Evolutionary conservation across 2,329 filamentous ascomycete genomes (phyloP).

Genomic region (Penicillium vulpinum): DNA sequence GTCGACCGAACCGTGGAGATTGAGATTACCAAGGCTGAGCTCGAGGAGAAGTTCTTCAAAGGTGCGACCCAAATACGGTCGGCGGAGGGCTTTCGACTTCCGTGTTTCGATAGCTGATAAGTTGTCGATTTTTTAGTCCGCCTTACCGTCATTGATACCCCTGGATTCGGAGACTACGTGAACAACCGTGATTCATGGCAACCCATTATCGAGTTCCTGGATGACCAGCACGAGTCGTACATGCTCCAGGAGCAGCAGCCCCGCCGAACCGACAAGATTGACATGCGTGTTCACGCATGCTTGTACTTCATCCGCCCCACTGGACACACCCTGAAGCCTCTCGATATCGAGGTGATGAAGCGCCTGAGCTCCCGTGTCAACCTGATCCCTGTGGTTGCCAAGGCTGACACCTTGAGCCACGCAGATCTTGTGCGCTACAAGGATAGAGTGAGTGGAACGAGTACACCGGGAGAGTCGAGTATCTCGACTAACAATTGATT

Average conservation of each 20-base stretch:
- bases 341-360: conserved; percentile 99
- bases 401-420: conserved; percentile 96
- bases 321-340: conserved; percentile 95
- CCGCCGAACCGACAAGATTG: conserved; percentile 96
- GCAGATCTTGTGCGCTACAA: conserved; percentile 92
- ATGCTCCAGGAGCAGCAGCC: conserved; percentile 99
- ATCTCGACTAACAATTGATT: conserved; percentile 14
- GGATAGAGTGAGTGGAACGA: conserved; percentile 69
- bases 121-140: conserved; percentile 64
- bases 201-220: conserved; percentile 99
- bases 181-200: conserved; percentile 99
- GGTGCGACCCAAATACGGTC: conserved; percentile 55
- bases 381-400: conserved; percentile 96
- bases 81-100: neutral
- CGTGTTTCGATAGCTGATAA: conserved; percentile 6
- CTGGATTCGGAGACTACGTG: conserved; percentile 98
- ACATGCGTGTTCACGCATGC: conserved; percentile 96
- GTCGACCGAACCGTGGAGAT: conserved; percentile 99
- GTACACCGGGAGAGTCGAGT: neutral
- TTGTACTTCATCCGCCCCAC: conserved; percentile 99
- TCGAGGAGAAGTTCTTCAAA: conserved; percentile 99
- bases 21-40: conserved; percentile 98
- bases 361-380: conserved; percentile 97
- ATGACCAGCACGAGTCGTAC: conserved; percentile 99
- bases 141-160: conserved; percentile 97